A percentile compares a stretch with the other conserved stretches of the same genome.
Conservation (phyloP, 1,284 basidiomycete species). For the Rhodotorula sp. region DNA sequence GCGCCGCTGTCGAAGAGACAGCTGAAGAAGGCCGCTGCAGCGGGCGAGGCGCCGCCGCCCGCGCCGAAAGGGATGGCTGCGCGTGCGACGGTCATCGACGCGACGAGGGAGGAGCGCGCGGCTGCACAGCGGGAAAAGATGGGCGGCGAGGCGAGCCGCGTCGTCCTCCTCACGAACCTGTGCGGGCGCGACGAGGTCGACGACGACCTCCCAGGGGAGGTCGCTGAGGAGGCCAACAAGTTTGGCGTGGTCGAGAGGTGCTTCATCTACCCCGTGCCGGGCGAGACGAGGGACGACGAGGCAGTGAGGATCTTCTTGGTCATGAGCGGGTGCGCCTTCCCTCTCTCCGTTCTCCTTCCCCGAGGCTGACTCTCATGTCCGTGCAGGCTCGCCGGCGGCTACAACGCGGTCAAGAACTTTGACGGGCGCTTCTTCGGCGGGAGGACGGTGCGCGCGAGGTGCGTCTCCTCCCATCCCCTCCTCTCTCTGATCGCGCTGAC, state of each 20-base stretch:
- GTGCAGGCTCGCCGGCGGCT: slow-evolving; percentile 84
- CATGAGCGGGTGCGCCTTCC: slow-evolving; percentile 59
- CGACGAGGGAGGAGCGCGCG: slow-evolving; percentile 23
- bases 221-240: slow-evolving; percentile 86
- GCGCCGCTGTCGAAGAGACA: not conserved
- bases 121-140: slow-evolving; percentile 53
- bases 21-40: slow-evolving; percentile 48
- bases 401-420: slow-evolving; percentile 87
- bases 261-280: slow-evolving; percentile 40
- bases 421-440: slow-evolving; percentile 91
- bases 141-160: slow-evolving; percentile 76
- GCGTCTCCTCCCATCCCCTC: not conserved
- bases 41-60: slow-evolving; percentile 32
- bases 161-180: slow-evolving; percentile 84
- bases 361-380: not conserved
- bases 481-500: not conserved
- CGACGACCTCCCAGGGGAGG: slow-evolving; percentile 80
- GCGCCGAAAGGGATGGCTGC: slow-evolving; percentile 19
- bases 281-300: slow-evolving; percentile 61
- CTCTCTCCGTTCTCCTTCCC: slow-evolving; percentile 59
- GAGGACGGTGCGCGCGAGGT: slow-evolving; percentile 60
- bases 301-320: slow-evolving; percentile 79
- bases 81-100: slow-evolving; percentile 24
- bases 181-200: slow-evolving; percentile 78
- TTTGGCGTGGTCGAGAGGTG: slow-evolving; percentile 51